Evolutionary conservation across 257 asterid genomes (phyloP).

Genomic region (Penstemon newberryi): DNA sequence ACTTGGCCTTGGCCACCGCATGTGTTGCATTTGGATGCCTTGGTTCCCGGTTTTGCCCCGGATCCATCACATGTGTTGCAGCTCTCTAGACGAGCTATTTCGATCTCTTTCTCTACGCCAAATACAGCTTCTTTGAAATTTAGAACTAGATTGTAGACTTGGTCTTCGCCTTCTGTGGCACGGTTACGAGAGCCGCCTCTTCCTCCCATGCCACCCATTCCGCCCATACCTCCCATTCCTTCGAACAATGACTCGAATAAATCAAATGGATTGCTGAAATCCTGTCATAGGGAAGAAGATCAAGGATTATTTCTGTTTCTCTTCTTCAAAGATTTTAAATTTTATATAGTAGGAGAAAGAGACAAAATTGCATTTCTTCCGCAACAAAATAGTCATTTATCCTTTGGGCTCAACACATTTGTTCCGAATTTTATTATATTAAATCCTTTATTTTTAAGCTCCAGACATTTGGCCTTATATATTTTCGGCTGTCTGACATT

Average conservation of each 20-base stretch:
- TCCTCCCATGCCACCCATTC: conserved; percentile 67
- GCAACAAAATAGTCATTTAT: too few species aligned
- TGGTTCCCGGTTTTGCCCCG: conserved; percentile 90
- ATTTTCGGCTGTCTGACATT: too few species aligned
- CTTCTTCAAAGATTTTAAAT: too few species aligned
- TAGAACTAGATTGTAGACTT: conserved; percentile 63
- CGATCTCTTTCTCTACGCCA: conserved; percentile 93
- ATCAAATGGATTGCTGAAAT: conserved; percentile 95
- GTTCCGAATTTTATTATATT: too few species aligned
- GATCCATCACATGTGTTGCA: conserved; percentile 91
- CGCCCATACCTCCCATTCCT: conserved; percentile 92
- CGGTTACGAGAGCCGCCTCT: conserved; percentile 63
- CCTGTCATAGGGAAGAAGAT: conserved; percentile 44
- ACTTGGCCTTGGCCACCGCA: conserved; percentile 99
- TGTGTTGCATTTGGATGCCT: conserved; percentile 62
- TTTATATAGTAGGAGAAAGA: too few species aligned
- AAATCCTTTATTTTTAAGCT: too few species aligned
- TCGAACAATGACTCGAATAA: conserved; percentile 84
- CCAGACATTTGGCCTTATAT: too few species aligned
- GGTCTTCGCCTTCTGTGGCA: conserved; percentile 95
- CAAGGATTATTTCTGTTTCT: too few species aligned
- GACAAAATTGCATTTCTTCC: too few species aligned
- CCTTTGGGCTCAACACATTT: too few species aligned
- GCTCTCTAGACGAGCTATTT: conserved; percentile 79
- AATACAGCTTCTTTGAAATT: conserved; percentile 93